A percentile compares a stretch with the other conserved stretches of the same genome.
These are phyloP conservation scores for Gloeophyllum trabeum DNA, from an alignment of 768 basidiomycete species.

Conservation along the genomic window DNA sequence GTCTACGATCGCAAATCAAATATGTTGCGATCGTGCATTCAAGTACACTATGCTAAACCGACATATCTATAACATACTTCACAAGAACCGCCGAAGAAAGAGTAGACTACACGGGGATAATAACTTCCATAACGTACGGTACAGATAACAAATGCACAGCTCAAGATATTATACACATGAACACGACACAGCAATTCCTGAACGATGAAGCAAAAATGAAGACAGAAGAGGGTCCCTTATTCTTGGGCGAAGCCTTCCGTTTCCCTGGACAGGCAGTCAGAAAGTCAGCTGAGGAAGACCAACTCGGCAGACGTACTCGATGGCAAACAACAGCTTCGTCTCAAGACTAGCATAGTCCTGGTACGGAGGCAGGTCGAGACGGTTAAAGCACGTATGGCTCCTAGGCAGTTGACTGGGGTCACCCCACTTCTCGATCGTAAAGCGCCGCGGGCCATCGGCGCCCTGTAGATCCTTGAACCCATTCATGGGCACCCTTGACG, in stretches of 20 bases:
- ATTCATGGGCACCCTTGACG: constrained; percentile 80
- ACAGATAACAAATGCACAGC: too few species aligned
- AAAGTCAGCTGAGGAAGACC: not conserved
- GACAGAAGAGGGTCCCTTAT: too few species aligned
- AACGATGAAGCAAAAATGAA: too few species aligned
- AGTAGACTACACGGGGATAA: too few species aligned
- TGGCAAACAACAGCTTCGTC: constrained; percentile 74
- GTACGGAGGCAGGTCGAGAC: constrained; percentile 82
- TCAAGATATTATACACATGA: too few species aligned
- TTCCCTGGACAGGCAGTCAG: constrained; percentile 32
- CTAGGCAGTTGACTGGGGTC: constrained; percentile 82
- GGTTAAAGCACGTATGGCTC: constrained; percentile 91
- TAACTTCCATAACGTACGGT: too few species aligned
- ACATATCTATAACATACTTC: too few species aligned
- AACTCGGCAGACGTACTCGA: constrained; percentile 44
- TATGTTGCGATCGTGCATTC: too few species aligned
- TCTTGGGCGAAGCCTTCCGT: constrained; percentile 59
- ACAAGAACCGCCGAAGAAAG: too few species aligned
- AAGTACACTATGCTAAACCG: too few species aligned
- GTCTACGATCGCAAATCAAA: too few species aligned
- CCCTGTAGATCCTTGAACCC: constrained; percentile 95
- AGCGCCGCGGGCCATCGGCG: constrained; percentile 83
- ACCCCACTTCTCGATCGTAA: constrained; percentile 92
- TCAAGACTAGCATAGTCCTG: constrained; percentile 81
- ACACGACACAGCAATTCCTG: too few species aligned